Conservation (phyloP, 1,284 basidiomycete species). For the Hypsizygus ulmarius region DNA sequence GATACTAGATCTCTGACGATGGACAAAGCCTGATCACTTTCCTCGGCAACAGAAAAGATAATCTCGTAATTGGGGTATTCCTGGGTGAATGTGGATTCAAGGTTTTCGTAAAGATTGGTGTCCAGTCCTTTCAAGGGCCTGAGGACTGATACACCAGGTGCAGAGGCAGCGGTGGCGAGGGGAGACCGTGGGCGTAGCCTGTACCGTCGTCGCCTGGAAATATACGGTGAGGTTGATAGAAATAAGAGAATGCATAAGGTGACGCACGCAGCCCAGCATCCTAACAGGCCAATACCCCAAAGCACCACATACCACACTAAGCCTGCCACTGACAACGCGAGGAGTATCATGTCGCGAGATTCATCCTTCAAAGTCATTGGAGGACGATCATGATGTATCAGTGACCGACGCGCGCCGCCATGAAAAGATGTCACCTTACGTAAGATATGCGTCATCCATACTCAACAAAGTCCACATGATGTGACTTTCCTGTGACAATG, state of each 20-base stretch:
- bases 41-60: conserved; percentile 81
- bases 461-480: too few species aligned
- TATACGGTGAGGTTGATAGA: conserved; percentile 16
- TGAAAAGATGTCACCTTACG: too few species aligned
- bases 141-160: conserved; percentile 88
- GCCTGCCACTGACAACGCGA: conserved; percentile 42
- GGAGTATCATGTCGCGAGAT: conserved; percentile 11
- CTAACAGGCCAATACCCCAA: conserved; percentile 76
- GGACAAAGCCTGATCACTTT: conserved; percentile 77
- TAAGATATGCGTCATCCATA: too few species aligned
- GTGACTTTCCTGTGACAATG: too few species aligned
- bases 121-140: conserved; percentile 92
- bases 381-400: too few species aligned
- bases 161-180: conserved; percentile 52
- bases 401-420: too few species aligned
- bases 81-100: conserved; percentile 87
- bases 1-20: conserved; percentile 75
- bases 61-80: conserved; percentile 90
- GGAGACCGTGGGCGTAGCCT: conserved; percentile 64
- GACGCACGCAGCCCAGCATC: conserved; percentile 77
- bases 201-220: conserved; percentile 67
- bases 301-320: conserved; percentile 71
- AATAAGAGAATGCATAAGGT: conserved; percentile 5
- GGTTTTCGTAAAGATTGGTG: conserved; percentile 89
- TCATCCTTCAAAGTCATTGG: conserved; percentile 1